Base-by-base conservation (phyloP, 805 yeast species). In the Metschnikowia baotianmanensis region DNA sequence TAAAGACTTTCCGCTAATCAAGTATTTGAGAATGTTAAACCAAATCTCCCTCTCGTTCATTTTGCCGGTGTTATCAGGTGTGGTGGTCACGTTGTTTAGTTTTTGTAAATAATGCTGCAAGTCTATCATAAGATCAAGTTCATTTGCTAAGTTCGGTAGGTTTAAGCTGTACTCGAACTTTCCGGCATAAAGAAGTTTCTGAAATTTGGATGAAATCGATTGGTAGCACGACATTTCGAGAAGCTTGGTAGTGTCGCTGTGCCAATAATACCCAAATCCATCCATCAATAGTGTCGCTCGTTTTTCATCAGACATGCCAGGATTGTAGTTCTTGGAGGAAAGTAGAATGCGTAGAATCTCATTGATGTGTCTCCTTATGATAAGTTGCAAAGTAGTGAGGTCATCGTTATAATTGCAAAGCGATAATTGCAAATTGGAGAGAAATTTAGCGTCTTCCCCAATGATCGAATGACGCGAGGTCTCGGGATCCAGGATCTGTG, bases 401-500 rank as follows among this genome's bases (percentile, higher is more conserved):
- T 71, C 76, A 47, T 72, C 76, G 45, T 71, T 71, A 46, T 70
- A 70, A 41, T 61, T 67, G 50, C 61, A 67, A n/a, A 72, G 55
- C 13, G 72, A 64, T 24, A 67, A 52, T 44, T 69, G 74, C 24
- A 71, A 53, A 41, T 63, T 67, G 20, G 73, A 64, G 35, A 72
- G 54, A 43, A 71, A 71, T 40, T 61, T 59, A 3, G 75, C 74
- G 53, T 71, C 76, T 51, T 71, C 76, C 5, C 66, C 56, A 5
- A 70, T 66, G 24, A 71, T 68, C 2, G 74, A 66, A 40, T 59
- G 64, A 33, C 55, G 62, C 32, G 58, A 52, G 23, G 42, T 52
- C 29, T 47, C 56, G 5, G 45, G 47, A 18, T 51, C 55, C 17
- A 44, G 50, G 5, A 55, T 39, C 24, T 53, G 57, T 13, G 57